A percentile compares a stretch with the other conserved stretches of the same genome.
phyloP scores from a whole-genome alignment of 2,329 filamentous ascomycete genomes.

The Nectriaceae sp. region DNA sequence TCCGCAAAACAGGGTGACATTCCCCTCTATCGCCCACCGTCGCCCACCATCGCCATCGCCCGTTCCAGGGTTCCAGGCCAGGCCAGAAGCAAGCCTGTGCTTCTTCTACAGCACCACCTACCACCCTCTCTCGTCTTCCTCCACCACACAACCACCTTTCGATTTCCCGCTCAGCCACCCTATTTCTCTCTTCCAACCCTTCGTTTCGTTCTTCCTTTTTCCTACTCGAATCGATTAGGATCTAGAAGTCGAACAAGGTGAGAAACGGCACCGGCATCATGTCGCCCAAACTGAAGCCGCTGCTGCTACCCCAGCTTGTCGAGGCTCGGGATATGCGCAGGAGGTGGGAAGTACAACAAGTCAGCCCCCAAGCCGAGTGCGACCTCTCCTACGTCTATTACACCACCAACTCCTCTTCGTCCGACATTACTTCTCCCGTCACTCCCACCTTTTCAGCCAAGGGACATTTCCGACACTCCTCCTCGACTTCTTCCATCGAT shows the following conservation, averaged over 20 bases:
- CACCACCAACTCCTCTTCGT: slow-evolving; percentile 58
- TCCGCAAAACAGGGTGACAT: too few species aligned
- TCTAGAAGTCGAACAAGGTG: not conserved
- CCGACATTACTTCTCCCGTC: slow-evolving; percentile 68
- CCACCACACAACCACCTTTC: not conserved
- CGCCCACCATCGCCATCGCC: not conserved
- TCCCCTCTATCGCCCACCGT: too few species aligned
- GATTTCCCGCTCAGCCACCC: too few species aligned
- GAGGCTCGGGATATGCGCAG: slow-evolving; percentile 39
- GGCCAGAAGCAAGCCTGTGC: not conserved
- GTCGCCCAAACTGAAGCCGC: slow-evolving; percentile 53
- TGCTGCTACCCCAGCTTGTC: slow-evolving; percentile 56
- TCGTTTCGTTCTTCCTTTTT: not conserved
- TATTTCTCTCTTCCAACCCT: not conserved
- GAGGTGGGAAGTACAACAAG: slow-evolving; percentile 39
- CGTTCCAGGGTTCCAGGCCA: not conserved
- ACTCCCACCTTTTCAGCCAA: slow-evolving; percentile 70
- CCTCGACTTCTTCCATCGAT: slow-evolving; percentile 78
- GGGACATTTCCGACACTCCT: slow-evolving; percentile 66
- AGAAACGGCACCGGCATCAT: slow-evolving; percentile 29
- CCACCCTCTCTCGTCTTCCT: not conserved
- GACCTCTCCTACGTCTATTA: slow-evolving; percentile 44
- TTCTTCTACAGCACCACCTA: not conserved
- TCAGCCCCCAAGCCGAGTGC: slow-evolving; percentile 32
- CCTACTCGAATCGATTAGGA: too few species aligned